A percentile compares a stretch with the other conserved stretches of the same genome.
Evolutionary conservation across 306 rosid species (phyloP).

Genomic region (Castanea crenata): DNA sequence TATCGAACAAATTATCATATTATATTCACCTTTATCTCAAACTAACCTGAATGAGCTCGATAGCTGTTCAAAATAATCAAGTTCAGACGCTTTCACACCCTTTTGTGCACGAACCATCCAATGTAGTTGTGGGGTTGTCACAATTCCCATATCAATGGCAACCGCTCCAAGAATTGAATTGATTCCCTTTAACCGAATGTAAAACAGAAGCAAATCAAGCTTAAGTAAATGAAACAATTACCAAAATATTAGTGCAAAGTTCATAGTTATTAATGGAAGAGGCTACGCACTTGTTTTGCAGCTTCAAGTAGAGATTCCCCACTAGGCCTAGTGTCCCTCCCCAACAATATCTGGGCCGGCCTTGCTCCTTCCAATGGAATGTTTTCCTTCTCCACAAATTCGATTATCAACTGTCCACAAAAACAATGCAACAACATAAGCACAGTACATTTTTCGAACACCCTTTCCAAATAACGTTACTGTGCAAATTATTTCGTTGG

Average conservation of each 20-base stretch:
- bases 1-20: conserved; percentile 8
- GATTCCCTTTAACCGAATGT: conserved; percentile 59
- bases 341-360: conserved; percentile 57
- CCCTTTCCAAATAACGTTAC: too few relatives aligned
- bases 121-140: conserved; percentile 87
- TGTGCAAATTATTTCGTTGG: too few relatives aligned
- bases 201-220: conserved; percentile 3
- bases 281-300: conserved; percentile 58
- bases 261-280: conserved; percentile 1
- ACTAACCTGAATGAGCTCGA: conserved; percentile 79
- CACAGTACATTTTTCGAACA: background rate
- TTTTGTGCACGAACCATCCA: conserved; percentile 93
- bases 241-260: background rate
- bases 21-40: background rate
- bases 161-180: conserved; percentile 61
- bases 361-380: conserved; percentile 46
- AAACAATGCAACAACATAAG: background rate
- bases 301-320: conserved; percentile 78
- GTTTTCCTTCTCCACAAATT: conserved; percentile 58
- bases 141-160: conserved; percentile 70
- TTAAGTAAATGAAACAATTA: background rate
- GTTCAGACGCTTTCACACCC: conserved; percentile 54
- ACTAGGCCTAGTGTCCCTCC: conserved; percentile 94
- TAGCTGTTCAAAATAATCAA: conserved; percentile 68
- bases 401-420: conserved; percentile 49